phyloP scores from a whole-genome alignment of 2,329 filamentous ascomycete genomes.

The Plenodomus lindquistii region DNA sequence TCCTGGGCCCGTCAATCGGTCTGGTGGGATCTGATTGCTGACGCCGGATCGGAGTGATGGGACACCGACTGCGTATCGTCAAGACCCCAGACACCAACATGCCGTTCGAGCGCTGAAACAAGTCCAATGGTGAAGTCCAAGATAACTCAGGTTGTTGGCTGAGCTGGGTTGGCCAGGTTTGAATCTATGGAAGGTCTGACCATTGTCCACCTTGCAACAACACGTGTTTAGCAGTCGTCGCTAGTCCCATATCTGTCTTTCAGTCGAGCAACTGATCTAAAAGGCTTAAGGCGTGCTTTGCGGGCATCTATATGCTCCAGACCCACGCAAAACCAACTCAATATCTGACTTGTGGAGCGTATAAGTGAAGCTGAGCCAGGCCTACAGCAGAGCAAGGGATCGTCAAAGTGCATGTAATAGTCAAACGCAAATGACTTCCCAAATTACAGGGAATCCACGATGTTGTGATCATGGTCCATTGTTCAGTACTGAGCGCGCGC shows the following conservation, averaged over 20 bases:
- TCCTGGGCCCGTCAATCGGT: constrained; percentile 8
- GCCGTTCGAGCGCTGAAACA: not conserved
- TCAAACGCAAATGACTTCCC: not conserved
- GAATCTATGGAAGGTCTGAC: not conserved
- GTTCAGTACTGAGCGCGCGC: not conserved
- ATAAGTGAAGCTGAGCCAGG: not conserved
- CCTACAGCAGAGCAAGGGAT: not conserved
- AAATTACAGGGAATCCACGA: not conserved
- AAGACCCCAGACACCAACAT: constrained; percentile 5
- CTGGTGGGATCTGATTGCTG: constrained; percentile 22
- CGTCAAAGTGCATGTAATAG: not conserved
- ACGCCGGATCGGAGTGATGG: constrained; percentile 23
- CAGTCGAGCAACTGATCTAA: not conserved
- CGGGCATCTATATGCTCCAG: not conserved
- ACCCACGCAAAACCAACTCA: not conserved
- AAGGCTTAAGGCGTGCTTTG: not conserved
- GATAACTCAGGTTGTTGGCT: not conserved
- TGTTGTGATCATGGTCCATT: too few species aligned
- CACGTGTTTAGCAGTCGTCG: not conserved
- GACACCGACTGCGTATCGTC: constrained; percentile 12
- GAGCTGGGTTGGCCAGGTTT: not conserved
- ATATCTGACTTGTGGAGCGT: not conserved
- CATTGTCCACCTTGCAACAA: not conserved
- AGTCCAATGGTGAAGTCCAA: not conserved
- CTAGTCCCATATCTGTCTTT: not conserved